Percentiles rank a stretch among this genome's conserved stretches.
Evolutionary conservation across 2,329 filamentous ascomycete genomes (phyloP).

Genomic region (Penicillium italicum): DNA sequence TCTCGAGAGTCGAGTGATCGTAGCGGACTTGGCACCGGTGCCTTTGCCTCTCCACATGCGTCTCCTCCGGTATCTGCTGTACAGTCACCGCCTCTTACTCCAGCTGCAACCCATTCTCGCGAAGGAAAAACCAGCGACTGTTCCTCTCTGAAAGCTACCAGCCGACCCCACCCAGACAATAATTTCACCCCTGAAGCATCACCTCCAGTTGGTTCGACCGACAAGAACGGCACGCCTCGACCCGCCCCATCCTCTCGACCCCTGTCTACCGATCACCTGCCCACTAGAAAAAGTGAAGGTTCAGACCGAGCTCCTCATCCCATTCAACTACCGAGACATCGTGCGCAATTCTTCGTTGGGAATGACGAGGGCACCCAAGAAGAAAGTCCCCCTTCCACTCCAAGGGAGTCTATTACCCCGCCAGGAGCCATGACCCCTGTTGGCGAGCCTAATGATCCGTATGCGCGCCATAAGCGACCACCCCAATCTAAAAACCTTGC

Average conservation of each 20-base stretch:
- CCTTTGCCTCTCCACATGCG: slow-evolving; percentile 62
- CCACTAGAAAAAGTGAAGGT: slow-evolving; percentile 42
- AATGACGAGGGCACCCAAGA: slow-evolving; percentile 57
- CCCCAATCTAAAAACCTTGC: slow-evolving; percentile 64
- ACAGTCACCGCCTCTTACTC: slow-evolving; percentile 86
- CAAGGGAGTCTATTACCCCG: slow-evolving; percentile 50
- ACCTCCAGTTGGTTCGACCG: slow-evolving; percentile 44
- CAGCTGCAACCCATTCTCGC: slow-evolving; percentile 67
- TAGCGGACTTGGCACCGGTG: slow-evolving; percentile 58
- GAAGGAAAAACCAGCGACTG: slow-evolving; percentile 45
- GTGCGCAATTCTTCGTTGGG: slow-evolving; percentile 55
- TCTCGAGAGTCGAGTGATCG: slow-evolving; percentile 59
- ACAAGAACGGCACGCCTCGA: slow-evolving; percentile 30
- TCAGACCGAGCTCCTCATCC: slow-evolving; percentile 44
- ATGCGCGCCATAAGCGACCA: slow-evolving; percentile 74
- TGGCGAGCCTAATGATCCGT: slow-evolving; percentile 79
- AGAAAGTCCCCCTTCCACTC: slow-evolving; percentile 60
- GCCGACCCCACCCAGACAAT: slow-evolving; percentile 30
- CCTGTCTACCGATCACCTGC: slow-evolving; percentile 40
- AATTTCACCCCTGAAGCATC: slow-evolving; percentile 55
- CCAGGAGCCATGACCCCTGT: slow-evolving; percentile 74
- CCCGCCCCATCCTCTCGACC: slow-evolving; percentile 41
- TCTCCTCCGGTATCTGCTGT: slow-evolving; percentile 67
- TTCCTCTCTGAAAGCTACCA: slow-evolving; percentile 31
- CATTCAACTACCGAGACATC: slow-evolving; percentile 47